Percentiles rank a stretch among this genome's conserved stretches.
These are phyloP conservation scores for Collybia sordida DNA, from an alignment of 768 basidiomycete species.

Conservation along the genomic window DNA sequence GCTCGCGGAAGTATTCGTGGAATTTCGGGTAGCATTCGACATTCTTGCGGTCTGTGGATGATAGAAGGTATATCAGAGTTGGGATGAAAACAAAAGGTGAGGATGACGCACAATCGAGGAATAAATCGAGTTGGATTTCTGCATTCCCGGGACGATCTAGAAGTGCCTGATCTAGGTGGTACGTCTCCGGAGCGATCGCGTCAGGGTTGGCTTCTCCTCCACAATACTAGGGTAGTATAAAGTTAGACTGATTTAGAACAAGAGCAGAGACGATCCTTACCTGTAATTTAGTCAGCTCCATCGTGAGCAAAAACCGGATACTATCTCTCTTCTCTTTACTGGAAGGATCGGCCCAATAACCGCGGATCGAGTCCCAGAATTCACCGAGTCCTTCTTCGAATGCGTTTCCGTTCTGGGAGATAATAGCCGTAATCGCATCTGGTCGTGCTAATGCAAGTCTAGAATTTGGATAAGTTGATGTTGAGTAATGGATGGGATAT, in stretches of 20 bases:
- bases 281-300: slow-evolving; percentile 31
- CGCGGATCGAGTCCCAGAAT: slow-evolving; percentile 35
- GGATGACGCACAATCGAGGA: slow-evolving; percentile 24
- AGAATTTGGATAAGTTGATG: neutral
- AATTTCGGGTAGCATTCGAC: slow-evolving; percentile 41
- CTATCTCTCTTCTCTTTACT: slow-evolving; percentile 23
- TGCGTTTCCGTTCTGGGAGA: slow-evolving; percentile 50
- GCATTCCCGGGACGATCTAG: slow-evolving; percentile 35
- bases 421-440: slow-evolving; percentile 39
- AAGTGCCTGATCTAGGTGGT: slow-evolving; percentile 40
- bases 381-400: slow-evolving; percentile 42
- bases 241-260: neutral
- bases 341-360: slow-evolving; percentile 30
- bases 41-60: slow-evolving; percentile 38
- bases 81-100: neutral
- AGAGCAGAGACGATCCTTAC: slow-evolving; percentile 5
- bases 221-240: slow-evolving; percentile 29
- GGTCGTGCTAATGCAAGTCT: slow-evolving; percentile 42
- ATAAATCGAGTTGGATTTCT: slow-evolving; percentile 44
- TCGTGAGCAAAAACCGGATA: slow-evolving; percentile 18
- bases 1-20: slow-evolving; percentile 40
- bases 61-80: neutral
- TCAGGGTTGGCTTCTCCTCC: slow-evolving; percentile 34
- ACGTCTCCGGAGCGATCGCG: slow-evolving; percentile 35
- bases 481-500: neutral